Evolutionary conservation across 306 rosid genomes (phyloP).

Genomic region (Spatholobus suberectus): DNA sequence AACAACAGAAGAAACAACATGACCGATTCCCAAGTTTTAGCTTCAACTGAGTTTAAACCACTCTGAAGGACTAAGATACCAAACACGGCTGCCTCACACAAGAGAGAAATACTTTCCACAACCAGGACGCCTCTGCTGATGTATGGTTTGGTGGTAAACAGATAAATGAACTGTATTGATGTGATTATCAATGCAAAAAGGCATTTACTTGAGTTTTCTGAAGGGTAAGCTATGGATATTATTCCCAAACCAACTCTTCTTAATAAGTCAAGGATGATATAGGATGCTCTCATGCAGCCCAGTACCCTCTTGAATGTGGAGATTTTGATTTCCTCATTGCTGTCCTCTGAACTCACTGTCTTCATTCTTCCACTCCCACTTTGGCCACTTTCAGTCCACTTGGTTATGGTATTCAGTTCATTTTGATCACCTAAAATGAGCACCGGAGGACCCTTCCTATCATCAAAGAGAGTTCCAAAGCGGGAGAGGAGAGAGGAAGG

Average conservation of each 20-base stretch:
- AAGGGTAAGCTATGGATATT: constrained; percentile 59
- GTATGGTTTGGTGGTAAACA: constrained; percentile 58
- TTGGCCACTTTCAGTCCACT: constrained; percentile 49
- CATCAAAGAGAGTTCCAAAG: constrained; percentile 65
- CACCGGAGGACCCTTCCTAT: constrained; percentile 57
- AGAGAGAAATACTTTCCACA: constrained; percentile 62
- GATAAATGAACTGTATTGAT: constrained; percentile 53
- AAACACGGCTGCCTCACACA: constrained; percentile 58
- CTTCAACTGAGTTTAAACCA: constrained; percentile 43
- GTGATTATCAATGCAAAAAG: constrained; percentile 57
- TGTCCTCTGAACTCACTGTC: constrained; percentile 51
- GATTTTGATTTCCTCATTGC: constrained; percentile 53
- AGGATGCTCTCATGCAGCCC: constrained; percentile 62
- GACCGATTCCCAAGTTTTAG: constrained; percentile 40
- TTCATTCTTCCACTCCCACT: constrained; percentile 50
- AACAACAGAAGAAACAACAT: constrained; percentile 56
- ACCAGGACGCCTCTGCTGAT: constrained; percentile 58
- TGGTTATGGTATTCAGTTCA: constrained; percentile 50
- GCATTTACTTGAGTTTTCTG: constrained; percentile 55
- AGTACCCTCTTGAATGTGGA: constrained; percentile 46
- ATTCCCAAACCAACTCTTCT: constrained; percentile 64
- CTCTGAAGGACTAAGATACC: constrained; percentile 38
- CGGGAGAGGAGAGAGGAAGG: constrained; percentile 59
- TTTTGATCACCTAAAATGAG: constrained; percentile 48
- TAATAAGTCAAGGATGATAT: constrained; percentile 56